Conservation (phyloP, 2,329 filamentous ascomycete genomes). For the Tolypocladium ophioglossoides region DNA sequence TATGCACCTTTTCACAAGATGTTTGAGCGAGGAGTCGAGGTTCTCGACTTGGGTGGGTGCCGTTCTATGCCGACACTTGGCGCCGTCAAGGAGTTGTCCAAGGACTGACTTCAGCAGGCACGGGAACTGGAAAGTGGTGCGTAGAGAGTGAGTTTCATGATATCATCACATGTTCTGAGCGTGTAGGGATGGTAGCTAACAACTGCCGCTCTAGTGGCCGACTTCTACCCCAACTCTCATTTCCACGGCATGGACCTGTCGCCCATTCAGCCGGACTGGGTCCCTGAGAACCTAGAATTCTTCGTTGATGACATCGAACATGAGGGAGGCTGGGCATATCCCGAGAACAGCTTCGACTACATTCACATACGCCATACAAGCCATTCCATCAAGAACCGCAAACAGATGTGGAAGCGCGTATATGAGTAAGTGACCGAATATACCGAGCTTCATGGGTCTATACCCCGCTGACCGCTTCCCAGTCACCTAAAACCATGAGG, state of each 20-base stretch:
- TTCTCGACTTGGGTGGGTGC: conserved; percentile 35
- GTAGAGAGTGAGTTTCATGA: conserved; percentile 31
- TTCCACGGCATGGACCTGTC: conserved; percentile 41
- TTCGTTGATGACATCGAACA: conserved; percentile 42
- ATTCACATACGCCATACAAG: conserved; percentile 38
- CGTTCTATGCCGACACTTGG: background rate
- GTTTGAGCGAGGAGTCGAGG: conserved; percentile 27
- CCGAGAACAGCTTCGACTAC: conserved; percentile 34
- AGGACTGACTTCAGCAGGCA: conserved; percentile 21
- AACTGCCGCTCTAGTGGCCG: conserved; percentile 27
- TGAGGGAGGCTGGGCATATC: conserved; percentile 36
- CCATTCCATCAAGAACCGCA: conserved; percentile 31
- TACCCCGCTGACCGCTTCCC: background rate
- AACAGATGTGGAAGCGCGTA: conserved; percentile 29
- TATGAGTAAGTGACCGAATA: conserved; percentile 23
- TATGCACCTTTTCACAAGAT: conserved; percentile 30
- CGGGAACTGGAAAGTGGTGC: conserved; percentile 41
- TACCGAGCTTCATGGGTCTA: background rate
- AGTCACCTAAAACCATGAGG: conserved; percentile 42
- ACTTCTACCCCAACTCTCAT: conserved; percentile 30
- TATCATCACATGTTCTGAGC: background rate
- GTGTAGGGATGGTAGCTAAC: background rate
- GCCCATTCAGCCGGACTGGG: conserved; percentile 40
- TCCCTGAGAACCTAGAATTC: conserved; percentile 40
- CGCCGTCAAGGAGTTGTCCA: background rate